Base-by-base conservation (phyloP, 176 grass and related monocot species). In the Hsuehochloa calcarea region DNA sequence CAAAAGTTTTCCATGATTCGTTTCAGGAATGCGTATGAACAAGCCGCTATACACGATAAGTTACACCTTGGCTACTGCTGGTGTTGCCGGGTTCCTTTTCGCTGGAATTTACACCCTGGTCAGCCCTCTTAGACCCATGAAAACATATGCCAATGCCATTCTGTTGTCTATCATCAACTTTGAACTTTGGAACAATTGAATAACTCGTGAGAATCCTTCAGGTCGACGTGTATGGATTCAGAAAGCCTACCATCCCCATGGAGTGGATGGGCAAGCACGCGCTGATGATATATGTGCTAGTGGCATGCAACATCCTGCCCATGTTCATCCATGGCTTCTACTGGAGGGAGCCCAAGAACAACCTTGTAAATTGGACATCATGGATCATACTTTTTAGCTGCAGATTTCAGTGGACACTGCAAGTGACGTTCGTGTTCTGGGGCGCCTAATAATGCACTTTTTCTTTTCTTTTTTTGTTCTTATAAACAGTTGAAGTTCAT, bases 311-410 rank as follows among this genome's bases (percentile, higher is more conserved):
- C 88, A 83, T 97, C 74, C 75, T 90, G 52, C 92, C 92, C 40
- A 80, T 91, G 45, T 89, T 91, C 68, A 90, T 97, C 77, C 95
- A 94, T 81, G 95, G 95, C 4, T 94, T 97, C 81, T 97, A 97
- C 51, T 94, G 88, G 95, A 83, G 81, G 58, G 88, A 92, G 40
- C 95, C 95, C 62, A 87, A 86, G 59, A 90, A 94, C 88, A 97
- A 97, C 84, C 55, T 97, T 54, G 95, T 97, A 82, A 92, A 92
- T 76, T 66, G 59, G 40, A 64, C 35, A 70, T 11, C 16, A 54
- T 6, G 2, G 17, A 54, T 46, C 45, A 65, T 87, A 55, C 43
- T 71, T 61, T 12, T 40, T 61, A 16, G 64, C 80, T 64, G 16
- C 35, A 65, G 37, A 65, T 54, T 72, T 88, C 23, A n/a, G 20